Evolutionary conservation across 2,329 filamentous ascomycete species (phyloP).

Genomic region (Aspergillus tanneri): DNA sequence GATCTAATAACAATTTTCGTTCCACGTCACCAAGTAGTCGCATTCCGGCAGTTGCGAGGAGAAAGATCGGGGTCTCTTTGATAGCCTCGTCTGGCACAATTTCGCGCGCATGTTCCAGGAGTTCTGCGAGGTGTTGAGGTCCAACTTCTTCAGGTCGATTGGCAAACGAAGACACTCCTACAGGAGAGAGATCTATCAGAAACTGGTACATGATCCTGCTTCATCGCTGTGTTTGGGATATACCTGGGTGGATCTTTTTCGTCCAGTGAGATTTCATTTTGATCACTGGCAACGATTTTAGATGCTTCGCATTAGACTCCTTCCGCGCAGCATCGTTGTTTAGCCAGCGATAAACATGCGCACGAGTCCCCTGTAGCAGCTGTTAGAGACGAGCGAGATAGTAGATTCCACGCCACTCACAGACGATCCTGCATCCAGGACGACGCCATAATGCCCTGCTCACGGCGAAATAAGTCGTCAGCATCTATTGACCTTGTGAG

Average conservation of each 20-base stretch:
- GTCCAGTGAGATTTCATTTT: slow-evolving; percentile 84
- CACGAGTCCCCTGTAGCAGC: slow-evolving; percentile 68
- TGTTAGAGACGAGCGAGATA: slow-evolving; percentile 4
- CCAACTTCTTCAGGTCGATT: slow-evolving; percentile 74
- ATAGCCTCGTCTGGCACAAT: slow-evolving; percentile 75
- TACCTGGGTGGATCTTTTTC: slow-evolving; percentile 88
- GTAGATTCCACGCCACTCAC: slow-evolving; percentile 40
- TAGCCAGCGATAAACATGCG: slow-evolving; percentile 93
- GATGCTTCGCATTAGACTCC: slow-evolving; percentile 57
- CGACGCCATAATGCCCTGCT: slow-evolving; percentile 78
- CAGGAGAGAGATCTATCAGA: slow-evolving; percentile 9
- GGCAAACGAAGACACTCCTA: slow-evolving; percentile 82
- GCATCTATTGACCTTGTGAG: neutral
- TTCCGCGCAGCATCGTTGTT: slow-evolving; percentile 67
- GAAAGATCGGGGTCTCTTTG: slow-evolving; percentile 82
- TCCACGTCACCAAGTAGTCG: slow-evolving; percentile 74
- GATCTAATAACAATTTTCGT: slow-evolving; percentile 68
- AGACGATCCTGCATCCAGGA: slow-evolving; percentile 96
- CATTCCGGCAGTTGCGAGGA: slow-evolving; percentile 95
- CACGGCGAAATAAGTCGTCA: neutral
- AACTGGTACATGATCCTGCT: neutral
- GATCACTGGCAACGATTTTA: slow-evolving; percentile 72
- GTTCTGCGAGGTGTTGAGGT: slow-evolving; percentile 72
- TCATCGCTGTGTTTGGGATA: neutral
- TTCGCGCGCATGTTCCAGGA: slow-evolving; percentile 78